Conservation (phyloP, 108 stramenopile genomes). For the Pinguiococcus pyrenoidosus region DNA sequence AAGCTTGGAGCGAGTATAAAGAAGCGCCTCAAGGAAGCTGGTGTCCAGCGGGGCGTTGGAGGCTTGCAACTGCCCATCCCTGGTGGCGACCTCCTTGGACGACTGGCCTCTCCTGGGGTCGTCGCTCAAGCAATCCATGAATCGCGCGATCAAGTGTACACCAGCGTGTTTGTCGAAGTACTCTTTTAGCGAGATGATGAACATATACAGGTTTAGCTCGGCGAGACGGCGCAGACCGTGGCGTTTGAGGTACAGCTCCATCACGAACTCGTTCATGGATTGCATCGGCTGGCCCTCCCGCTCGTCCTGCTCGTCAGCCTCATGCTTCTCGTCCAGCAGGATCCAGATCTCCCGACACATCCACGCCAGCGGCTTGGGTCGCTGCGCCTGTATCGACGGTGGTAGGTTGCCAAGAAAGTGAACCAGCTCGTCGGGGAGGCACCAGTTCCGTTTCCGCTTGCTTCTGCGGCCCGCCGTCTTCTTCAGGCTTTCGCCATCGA, state of each 20-base stretch:
- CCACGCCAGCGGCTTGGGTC: conserved; percentile 26
- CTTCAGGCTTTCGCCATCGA: too few species aligned
- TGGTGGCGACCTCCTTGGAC: too few species aligned
- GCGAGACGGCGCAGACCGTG: conserved; percentile 22
- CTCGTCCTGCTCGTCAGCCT: conserved; percentile 19
- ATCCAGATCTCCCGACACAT: conserved; percentile 19
- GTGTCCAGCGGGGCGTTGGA: too few species aligned
- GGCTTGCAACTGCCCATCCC: too few species aligned
- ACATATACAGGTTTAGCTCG: conserved; percentile 28
- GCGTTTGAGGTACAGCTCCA: conserved; percentile 30
- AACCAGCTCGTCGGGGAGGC: conserved; percentile 33
- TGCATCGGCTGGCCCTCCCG: conserved; percentile 24
- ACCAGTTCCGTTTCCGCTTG: conserved; percentile 4
- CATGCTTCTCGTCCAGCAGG: conserved; percentile 26
- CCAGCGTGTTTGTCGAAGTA: conserved; percentile 12
- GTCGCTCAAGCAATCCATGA: neutral
- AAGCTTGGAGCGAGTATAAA: too few species aligned
- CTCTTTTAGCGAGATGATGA: conserved; percentile 21
- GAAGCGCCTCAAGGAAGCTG: too few species aligned
- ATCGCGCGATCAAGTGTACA: neutral
- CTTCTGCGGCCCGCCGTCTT: neutral
- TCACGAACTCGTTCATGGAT: conserved; percentile 26
- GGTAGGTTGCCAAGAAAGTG: conserved; percentile 37
- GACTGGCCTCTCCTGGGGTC: too few species aligned
- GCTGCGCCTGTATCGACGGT: conserved; percentile 12